phyloP scores from a whole-genome alignment of 805 yeast genomes.

The Starmerella riodocensis region DNA sequence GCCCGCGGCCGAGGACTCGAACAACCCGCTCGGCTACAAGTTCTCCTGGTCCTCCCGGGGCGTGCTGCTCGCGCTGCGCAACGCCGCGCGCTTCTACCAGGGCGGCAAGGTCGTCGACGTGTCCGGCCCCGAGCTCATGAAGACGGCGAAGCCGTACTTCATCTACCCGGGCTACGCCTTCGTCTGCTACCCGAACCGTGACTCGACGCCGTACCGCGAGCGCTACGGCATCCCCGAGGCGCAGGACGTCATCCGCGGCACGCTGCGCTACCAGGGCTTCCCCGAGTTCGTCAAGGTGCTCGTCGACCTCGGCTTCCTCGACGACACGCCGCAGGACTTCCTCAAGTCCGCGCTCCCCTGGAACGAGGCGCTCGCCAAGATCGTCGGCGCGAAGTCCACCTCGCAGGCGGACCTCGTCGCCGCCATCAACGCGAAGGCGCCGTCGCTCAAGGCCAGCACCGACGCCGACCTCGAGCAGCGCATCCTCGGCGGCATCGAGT shows the following conservation, averaged over 20 bases:
- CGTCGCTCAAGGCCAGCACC: conserved; percentile 41
- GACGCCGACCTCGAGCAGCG: conserved; percentile 70
- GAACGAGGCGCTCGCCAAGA: conserved; percentile 73
- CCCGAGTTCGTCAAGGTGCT: conserved; percentile 93
- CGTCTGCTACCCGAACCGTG: conserved; percentile 96
- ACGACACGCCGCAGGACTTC: conserved; percentile 53
- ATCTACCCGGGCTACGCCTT: conserved; percentile 92
- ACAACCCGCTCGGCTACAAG: conserved; percentile 96
- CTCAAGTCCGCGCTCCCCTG: conserved; percentile 51
- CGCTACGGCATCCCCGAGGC: conserved; percentile 94
- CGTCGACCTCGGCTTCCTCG: conserved; percentile 85
- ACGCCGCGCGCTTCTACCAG: conserved; percentile 78
- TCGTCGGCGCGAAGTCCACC: conserved; percentile 60
- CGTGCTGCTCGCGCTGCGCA: conserved; percentile 87
- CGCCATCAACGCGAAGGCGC: conserved; percentile 61
- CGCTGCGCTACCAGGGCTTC: conserved; percentile 96
- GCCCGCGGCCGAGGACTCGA: conserved; percentile 96
- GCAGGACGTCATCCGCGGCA: conserved; percentile 91
- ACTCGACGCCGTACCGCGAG: conserved; percentile 85
- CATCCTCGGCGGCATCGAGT: conserved; percentile 74
- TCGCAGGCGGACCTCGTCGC: conserved; percentile 61
- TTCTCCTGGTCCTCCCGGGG: conserved; percentile 99
- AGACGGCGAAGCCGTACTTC: conserved; percentile 84
- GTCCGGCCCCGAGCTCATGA: conserved; percentile 85
- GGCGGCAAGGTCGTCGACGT: conserved; percentile 72